Percentiles rank a stretch among this genome's conserved stretches.
These are phyloP conservation scores for Salix dunnii DNA, from an alignment of 345 rosid species.

Conservation along the genomic window DNA sequence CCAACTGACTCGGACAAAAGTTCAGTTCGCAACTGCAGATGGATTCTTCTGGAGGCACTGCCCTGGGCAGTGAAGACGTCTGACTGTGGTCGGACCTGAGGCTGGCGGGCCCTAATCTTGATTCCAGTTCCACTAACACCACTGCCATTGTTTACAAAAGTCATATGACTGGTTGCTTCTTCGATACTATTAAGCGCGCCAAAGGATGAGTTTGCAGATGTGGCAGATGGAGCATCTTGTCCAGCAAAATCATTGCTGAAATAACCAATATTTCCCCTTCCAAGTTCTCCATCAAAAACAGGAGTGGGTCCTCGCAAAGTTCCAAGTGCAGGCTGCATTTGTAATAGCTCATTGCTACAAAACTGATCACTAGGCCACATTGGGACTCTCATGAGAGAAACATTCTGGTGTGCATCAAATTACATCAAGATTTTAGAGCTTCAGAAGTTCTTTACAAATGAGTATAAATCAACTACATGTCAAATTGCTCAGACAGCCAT, in stretches of 20 bases:
- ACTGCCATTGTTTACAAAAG: conserved; percentile 23
- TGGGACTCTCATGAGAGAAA: conserved; percentile 20
- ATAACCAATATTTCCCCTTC: conserved; percentile 15
- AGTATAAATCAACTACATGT: not conserved
- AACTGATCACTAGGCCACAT: conserved; percentile 23
- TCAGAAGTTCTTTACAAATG: too few species aligned
- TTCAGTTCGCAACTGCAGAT: conserved; percentile 41
- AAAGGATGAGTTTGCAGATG: conserved; percentile 36
- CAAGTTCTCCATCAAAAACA: conserved; percentile 21
- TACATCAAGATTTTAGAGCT: not conserved
- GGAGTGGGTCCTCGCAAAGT: conserved; percentile 22
- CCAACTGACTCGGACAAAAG: not conserved
- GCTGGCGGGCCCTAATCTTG: conserved; percentile 44
- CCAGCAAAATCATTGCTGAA: conserved; percentile 18
- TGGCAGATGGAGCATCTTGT: conserved; percentile 37
- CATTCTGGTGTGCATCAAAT: conserved; percentile 20
- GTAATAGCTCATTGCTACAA: conserved; percentile 33
- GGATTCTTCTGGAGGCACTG: conserved; percentile 65
- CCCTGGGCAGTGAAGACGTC: conserved; percentile 40
- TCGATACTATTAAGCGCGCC: conserved; percentile 29
- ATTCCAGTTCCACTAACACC: conserved; percentile 43
- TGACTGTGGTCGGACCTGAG: conserved; percentile 28
- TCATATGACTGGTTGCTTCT: conserved; percentile 27
- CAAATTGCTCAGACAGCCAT: not conserved
- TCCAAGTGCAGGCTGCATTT: conserved; percentile 36